Conservation (phyloP, 495 filamentous ascomycete genomes). For the Penicillium longicatenatum region DNA sequence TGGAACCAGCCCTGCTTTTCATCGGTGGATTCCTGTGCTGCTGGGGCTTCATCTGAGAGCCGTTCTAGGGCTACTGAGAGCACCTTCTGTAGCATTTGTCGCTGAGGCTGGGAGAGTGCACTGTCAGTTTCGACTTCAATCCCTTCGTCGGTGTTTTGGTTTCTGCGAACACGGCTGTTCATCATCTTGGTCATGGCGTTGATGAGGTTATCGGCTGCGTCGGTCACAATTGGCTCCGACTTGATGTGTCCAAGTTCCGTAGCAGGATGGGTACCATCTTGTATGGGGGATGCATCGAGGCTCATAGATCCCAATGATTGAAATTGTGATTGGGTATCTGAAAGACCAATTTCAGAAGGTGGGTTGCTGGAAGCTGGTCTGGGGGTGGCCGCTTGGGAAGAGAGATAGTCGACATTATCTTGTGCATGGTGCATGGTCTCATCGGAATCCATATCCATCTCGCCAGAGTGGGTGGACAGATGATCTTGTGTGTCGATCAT, state of each 20-base stretch:
- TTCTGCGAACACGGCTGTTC: constrained; percentile 30
- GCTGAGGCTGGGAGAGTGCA: constrained; percentile 31
- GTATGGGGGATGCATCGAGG: background rate
- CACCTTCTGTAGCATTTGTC: constrained; percentile 40
- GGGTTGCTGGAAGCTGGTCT: background rate
- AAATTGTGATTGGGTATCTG: constrained; percentile 7
- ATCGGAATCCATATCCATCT: constrained; percentile 15
- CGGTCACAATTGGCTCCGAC: constrained; percentile 29
- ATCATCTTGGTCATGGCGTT: constrained; percentile 43
- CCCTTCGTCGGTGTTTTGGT: constrained; percentile 31
- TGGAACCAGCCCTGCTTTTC: constrained; percentile 43
- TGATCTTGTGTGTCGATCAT: constrained; percentile 12
- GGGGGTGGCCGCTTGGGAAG: constrained; percentile 4
- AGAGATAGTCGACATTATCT: constrained; percentile 10
- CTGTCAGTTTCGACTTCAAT: constrained; percentile 26
- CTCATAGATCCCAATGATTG: constrained; percentile 5
- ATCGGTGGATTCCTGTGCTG: constrained; percentile 18
- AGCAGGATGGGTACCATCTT: background rate
- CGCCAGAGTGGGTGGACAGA: constrained; percentile 15
- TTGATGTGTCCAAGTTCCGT: constrained; percentile 14
- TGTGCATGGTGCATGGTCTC: background rate
- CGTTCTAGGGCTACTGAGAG: constrained; percentile 35
- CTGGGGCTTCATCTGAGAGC: constrained; percentile 26
- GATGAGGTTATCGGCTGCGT: constrained; percentile 38
- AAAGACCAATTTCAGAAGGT: background rate